These are phyloP conservation scores for Populus simonii DNA, from an alignment of 345 rosid species.

Conservation along the genomic window DNA sequence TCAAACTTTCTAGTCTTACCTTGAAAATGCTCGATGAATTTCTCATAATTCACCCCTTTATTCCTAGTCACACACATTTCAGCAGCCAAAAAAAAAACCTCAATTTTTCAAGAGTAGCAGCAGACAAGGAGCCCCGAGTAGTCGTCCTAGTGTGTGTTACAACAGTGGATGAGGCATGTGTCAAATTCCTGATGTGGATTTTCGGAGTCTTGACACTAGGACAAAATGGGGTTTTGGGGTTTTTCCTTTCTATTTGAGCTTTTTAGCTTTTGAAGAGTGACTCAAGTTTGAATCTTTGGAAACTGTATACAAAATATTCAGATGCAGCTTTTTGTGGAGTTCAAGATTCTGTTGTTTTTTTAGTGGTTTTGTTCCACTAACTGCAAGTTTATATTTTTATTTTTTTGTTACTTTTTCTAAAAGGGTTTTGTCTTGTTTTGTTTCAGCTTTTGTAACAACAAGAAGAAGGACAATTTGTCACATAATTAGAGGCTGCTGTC, in stretches of 20 bases:
- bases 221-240: background rate
- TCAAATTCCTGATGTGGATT: background rate
- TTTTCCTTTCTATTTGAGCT: background rate
- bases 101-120: background rate
- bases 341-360: background rate
- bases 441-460: too few species aligned
- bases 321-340: background rate
- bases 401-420: too few species aligned
- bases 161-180: background rate
- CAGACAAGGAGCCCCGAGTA: background rate
- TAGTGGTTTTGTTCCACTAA: background rate
- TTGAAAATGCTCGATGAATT: constrained; percentile 18
- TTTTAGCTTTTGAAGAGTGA: background rate
- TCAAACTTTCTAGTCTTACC: constrained; percentile 15
- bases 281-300: background rate
- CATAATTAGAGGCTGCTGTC: background rate
- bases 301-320: background rate
- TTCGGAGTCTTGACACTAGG: background rate
- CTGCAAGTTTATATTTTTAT: background rate
- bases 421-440: too few species aligned
- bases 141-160: background rate
- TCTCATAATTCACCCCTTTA: constrained; percentile 7
- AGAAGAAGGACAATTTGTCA: background rate
- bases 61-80: constrained; percentile 1
- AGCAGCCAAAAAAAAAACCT: background rate